A percentile compares a stretch with the other conserved stretches of the same genome.
Conservation (phyloP, 2,329 filamentous ascomycete species). For the Furcasterigmium sp. region DNA sequence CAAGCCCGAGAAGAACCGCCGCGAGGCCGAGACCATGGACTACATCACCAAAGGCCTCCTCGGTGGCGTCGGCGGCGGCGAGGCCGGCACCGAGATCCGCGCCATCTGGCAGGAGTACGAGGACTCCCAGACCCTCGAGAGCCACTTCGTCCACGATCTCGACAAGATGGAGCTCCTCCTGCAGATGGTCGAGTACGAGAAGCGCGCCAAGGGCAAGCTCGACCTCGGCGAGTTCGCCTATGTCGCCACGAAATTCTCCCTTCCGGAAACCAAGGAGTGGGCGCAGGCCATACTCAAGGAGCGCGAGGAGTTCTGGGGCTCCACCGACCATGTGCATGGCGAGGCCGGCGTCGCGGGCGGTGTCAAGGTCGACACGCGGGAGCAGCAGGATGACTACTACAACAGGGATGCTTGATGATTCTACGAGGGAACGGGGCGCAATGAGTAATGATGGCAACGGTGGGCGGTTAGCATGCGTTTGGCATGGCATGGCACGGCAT, state of each 20-base stretch:
- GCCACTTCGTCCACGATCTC: constrained; percentile 88
- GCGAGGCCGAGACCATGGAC: constrained; percentile 87
- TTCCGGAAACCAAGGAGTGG: constrained; percentile 79
- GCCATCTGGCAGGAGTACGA: constrained; percentile 95
- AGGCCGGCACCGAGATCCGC: constrained; percentile 64
- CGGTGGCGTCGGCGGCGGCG: constrained; percentile 67
- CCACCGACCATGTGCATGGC: constrained; percentile 39
- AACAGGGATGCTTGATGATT: constrained; percentile 12
- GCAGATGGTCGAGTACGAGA: constrained; percentile 97
- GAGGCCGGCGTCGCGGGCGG: constrained; percentile 33
- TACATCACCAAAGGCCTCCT: constrained; percentile 73
- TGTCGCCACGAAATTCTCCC: constrained; percentile 66
- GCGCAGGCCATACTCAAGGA: constrained; percentile 71
- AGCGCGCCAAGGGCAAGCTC: constrained; percentile 54
- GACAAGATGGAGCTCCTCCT: constrained; percentile 94
- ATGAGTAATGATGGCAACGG: background rate
- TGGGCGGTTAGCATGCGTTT: background rate
- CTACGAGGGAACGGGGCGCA: background rate
- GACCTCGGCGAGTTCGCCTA: constrained; percentile 85
- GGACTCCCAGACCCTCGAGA: constrained; percentile 76
- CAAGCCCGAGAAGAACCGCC: constrained; percentile 83
- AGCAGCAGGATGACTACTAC: constrained; percentile 48
- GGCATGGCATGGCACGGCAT: background rate
- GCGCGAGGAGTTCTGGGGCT: constrained; percentile 66
- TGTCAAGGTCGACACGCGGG: constrained; percentile 27